These are phyloP conservation scores for Clausena lansium DNA, from an alignment of 345 rosid genomes.

Conservation along the genomic window DNA sequence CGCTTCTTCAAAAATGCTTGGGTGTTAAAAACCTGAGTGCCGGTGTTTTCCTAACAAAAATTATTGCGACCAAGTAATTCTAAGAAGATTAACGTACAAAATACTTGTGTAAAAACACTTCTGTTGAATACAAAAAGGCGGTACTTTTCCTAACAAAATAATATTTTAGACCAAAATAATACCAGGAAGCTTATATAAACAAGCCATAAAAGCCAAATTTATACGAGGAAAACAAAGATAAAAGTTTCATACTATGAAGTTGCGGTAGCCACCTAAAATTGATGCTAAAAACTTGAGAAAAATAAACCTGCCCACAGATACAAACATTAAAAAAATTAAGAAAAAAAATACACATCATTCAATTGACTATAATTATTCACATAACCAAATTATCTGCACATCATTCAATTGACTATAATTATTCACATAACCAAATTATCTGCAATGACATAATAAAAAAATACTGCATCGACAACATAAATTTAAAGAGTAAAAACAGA, in stretches of 20 bases:
- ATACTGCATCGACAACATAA: constrained; percentile 1
- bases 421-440: not conserved
- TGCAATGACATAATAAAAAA: not conserved
- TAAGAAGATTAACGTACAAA: not conserved
- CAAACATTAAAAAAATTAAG: constrained; percentile 6
- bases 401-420: not conserved
- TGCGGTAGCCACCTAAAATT: constrained; percentile 95
- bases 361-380: not conserved
- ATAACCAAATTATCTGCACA: no score
- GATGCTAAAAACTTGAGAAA: constrained; percentile 93
- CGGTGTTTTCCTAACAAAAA: constrained; percentile 67
- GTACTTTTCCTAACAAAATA: constrained; percentile 58
- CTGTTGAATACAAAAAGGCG: constrained; percentile 58
- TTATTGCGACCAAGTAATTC: not conserved
- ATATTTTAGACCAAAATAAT: not conserved
- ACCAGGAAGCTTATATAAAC: not conserved
- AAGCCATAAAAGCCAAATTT: constrained; percentile 1
- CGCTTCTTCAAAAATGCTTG: constrained; percentile 94
- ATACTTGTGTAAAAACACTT: constrained; percentile 62
- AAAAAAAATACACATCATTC: not conserved
- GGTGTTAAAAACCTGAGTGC: constrained; percentile 62
- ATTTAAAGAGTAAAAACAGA: constrained; percentile 6
- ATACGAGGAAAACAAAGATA: constrained; percentile 15
- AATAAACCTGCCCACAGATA: constrained; percentile 69
- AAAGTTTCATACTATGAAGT: constrained; percentile 71